These are phyloP conservation scores for Golubevia pallescens DNA, from an alignment of 1,284 basidiomycete genomes.

Conservation along the genomic window DNA sequence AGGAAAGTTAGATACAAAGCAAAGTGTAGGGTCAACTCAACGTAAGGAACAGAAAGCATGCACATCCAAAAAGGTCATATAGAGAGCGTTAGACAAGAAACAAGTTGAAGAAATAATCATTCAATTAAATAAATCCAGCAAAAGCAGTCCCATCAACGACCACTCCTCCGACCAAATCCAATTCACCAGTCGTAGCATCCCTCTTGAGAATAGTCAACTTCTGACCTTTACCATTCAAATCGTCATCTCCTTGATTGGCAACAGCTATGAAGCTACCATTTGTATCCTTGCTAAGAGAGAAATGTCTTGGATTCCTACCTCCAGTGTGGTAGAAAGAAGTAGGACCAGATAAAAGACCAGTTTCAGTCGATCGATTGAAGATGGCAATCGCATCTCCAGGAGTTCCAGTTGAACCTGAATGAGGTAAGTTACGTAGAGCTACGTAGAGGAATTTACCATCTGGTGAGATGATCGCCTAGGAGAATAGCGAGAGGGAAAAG, in stretches of 20 bases:
- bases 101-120: too few relatives aligned
- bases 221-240: not conserved
- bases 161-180: not conserved
- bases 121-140: not conserved
- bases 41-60: too few relatives aligned
- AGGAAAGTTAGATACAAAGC: too few relatives aligned
- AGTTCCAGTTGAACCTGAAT: not conserved
- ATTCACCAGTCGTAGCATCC: not conserved
- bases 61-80: too few relatives aligned
- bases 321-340: constrained; percentile 1
- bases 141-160: not conserved
- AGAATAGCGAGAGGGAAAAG: not conserved
- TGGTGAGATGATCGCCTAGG: not conserved
- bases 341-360: not conserved
- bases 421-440: not conserved
- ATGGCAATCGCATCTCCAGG: not conserved
- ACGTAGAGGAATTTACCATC: not conserved
- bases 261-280: not conserved
- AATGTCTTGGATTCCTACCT: not conserved
- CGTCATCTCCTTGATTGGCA: not conserved
- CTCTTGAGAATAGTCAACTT: not conserved
- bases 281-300: not conserved
- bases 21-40: too few relatives aligned
- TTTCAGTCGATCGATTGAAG: not conserved
- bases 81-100: too few relatives aligned